phyloP scores from a whole-genome alignment of 805 yeast species.

The Metschnikowia rubicola region DNA sequence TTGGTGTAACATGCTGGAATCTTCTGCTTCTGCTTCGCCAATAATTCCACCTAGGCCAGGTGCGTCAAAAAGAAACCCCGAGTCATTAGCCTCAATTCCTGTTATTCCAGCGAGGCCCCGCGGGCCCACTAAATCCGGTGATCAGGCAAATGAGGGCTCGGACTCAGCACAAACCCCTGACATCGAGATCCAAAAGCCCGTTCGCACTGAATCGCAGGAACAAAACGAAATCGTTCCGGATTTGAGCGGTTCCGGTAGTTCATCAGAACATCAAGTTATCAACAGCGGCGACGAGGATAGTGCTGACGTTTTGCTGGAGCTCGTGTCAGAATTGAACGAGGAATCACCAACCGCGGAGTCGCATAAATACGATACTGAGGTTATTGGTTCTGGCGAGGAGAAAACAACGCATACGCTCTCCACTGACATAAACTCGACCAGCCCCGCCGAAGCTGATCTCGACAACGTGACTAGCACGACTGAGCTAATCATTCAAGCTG shows the following conservation, averaged over 20 bases:
- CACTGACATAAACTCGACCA: too few species aligned
- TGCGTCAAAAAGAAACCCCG: neutral
- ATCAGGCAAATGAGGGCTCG: neutral
- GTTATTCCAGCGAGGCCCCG: slow-evolving; percentile 5
- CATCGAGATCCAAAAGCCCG: too few species aligned
- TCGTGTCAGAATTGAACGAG: slow-evolving; percentile 3
- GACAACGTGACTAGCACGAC: too few species aligned
- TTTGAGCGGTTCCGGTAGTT: too few species aligned
- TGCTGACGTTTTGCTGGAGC: slow-evolving; percentile 5
- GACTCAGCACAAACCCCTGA: neutral
- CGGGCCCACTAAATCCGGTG: neutral
- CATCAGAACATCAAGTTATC: neutral
- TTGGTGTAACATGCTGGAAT: slow-evolving; percentile 1
- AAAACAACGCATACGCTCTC: too few species aligned
- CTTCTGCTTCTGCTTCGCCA: neutral
- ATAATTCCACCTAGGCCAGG: slow-evolving; percentile 5
- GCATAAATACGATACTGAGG: neutral
- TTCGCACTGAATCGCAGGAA: neutral
- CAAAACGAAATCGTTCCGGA: neutral
- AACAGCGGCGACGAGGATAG: neutral
- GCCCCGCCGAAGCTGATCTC: too few species aligned
- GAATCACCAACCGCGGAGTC: neutral
- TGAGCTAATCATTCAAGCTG: too few species aligned
- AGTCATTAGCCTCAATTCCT: neutral
- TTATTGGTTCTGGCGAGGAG: too few species aligned